Conservation (phyloP, 2,329 filamentous ascomycete species). For the Cladosporium sp. region DNA sequence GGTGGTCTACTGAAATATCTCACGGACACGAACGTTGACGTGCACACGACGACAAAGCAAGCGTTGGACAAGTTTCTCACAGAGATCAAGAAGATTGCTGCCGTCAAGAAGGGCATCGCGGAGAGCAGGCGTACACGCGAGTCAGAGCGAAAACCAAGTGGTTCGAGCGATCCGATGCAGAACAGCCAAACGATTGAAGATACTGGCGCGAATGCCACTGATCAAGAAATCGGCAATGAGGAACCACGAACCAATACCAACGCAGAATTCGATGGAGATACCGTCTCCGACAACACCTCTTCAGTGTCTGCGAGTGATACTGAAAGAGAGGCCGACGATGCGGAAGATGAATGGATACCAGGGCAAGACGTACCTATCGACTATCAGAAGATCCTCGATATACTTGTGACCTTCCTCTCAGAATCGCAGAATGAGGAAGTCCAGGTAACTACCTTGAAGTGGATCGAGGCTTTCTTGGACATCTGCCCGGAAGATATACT, state of each 20-base stretch:
- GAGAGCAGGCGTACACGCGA: slow-evolving; percentile 53
- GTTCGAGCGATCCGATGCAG: slow-evolving; percentile 17
- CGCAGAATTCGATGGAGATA: slow-evolving; percentile 38
- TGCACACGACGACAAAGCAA: slow-evolving; percentile 87
- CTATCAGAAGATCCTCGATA: slow-evolving; percentile 85
- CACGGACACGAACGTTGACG: slow-evolving; percentile 84
- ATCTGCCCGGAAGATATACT: slow-evolving; percentile 97
- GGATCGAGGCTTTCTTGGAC: slow-evolving; percentile 95
- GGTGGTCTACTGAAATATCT: slow-evolving; percentile 87
- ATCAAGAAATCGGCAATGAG: neutral
- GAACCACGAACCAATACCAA: slow-evolving; percentile 36
- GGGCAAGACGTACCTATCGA: slow-evolving; percentile 96
- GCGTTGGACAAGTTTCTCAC: slow-evolving; percentile 84
- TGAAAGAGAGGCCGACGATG: slow-evolving; percentile 40
- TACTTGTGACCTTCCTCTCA: slow-evolving; percentile 83
- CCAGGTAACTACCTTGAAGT: slow-evolving; percentile 81
- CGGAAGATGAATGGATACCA: slow-evolving; percentile 92
- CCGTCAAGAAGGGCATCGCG: slow-evolving; percentile 84
- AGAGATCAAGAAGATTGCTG: slow-evolving; percentile 91
- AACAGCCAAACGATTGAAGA: slow-evolving; percentile 14
- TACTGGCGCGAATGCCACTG: slow-evolving; percentile 1
- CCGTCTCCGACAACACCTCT: slow-evolving; percentile 39
- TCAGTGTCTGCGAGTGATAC: slow-evolving; percentile 55
- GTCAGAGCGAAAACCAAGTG: slow-evolving; percentile 23
- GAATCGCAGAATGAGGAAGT: slow-evolving; percentile 85